These are phyloP conservation scores for Bryoglossum gracile DNA, from an alignment of 495 filamentous ascomycete species.

Conservation along the genomic window DNA sequence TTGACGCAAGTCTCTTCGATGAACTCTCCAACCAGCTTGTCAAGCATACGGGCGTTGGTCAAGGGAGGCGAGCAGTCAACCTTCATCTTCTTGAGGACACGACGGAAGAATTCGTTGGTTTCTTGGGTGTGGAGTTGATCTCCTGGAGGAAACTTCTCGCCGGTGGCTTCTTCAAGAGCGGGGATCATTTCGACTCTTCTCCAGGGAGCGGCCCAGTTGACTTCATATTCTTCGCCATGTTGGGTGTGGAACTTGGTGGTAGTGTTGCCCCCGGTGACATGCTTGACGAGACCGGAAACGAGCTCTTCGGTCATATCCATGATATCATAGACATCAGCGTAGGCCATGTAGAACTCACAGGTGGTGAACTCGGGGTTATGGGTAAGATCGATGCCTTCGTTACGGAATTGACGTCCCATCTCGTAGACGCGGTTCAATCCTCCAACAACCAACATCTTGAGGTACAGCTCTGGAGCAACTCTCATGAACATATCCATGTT, in stretches of 20 bases:
- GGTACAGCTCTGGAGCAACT: constrained; percentile 88
- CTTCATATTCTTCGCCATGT: constrained; percentile 71
- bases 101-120: constrained; percentile 79
- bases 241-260: constrained; percentile 76
- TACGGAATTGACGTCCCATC: constrained; percentile 84
- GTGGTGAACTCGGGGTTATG: constrained; percentile 99
- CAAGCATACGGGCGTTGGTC: constrained; percentile 95
- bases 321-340: constrained; percentile 85
- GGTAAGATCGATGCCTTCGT: constrained; percentile 91
- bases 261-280: constrained; percentile 77
- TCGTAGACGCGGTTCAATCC: constrained; percentile 91
- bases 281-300: constrained; percentile 84
- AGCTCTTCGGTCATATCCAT: constrained; percentile 94
- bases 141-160: constrained; percentile 86
- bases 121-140: constrained; percentile 85
- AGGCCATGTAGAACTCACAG: constrained; percentile 95
- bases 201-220: constrained; percentile 97
- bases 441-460: constrained; percentile 94
- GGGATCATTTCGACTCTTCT: constrained; percentile 94
- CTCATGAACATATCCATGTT: constrained; percentile 92
- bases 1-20: constrained; percentile 91
- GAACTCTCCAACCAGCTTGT: constrained; percentile 93
- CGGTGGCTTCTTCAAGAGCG: constrained; percentile 78
- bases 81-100: constrained; percentile 76
- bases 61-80: constrained; percentile 84